phyloP scores from a whole-genome alignment of 1,139 yeast species.

The Candida frijolesensis region DNA sequence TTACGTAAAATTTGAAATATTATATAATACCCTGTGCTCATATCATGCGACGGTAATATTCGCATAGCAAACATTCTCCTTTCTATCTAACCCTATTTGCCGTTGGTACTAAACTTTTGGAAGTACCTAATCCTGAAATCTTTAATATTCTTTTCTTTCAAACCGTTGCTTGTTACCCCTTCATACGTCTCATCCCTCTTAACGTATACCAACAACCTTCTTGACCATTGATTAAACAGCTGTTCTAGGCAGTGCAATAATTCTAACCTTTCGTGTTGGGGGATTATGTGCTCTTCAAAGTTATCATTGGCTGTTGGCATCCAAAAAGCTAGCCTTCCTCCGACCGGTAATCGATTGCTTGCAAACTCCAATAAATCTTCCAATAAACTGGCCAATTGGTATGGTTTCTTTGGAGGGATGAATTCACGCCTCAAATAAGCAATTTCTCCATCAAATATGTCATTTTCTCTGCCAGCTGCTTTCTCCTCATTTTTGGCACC shows the following conservation, averaged over 20 bases:
- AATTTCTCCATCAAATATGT: slow-evolving; percentile 72
- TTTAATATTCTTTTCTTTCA: slow-evolving; percentile 41
- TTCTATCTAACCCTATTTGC: slow-evolving; percentile 15
- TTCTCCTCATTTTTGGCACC: slow-evolving; percentile 72
- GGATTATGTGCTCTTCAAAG: slow-evolving; percentile 69
- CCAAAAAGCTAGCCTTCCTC: slow-evolving; percentile 92
- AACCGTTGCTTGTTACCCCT: slow-evolving; percentile 59
- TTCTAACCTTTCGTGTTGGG: slow-evolving; percentile 74
- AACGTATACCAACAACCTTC: slow-evolving; percentile 79
- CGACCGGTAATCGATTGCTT: slow-evolving; percentile 65
- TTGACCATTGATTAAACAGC: slow-evolving; percentile 89
- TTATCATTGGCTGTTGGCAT: slow-evolving; percentile 97
- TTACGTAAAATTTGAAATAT: background rate
- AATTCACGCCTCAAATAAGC: slow-evolving; percentile 82
- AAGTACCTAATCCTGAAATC: slow-evolving; percentile 84
- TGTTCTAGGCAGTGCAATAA: slow-evolving; percentile 78
- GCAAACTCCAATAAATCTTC: slow-evolving; percentile 78
- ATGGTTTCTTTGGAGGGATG: slow-evolving; percentile 91
- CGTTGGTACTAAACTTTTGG: slow-evolving; percentile 55
- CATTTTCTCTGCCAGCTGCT: slow-evolving; percentile 65
- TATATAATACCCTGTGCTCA: background rate
- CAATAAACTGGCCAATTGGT: slow-evolving; percentile 72
- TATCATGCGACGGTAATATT: background rate
- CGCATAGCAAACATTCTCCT: background rate
- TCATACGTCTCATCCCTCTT: slow-evolving; percentile 59